Base-by-base conservation (phyloP, 2,329 filamentous ascomycete genomes). In the Talaromyces marneffei region DNA sequence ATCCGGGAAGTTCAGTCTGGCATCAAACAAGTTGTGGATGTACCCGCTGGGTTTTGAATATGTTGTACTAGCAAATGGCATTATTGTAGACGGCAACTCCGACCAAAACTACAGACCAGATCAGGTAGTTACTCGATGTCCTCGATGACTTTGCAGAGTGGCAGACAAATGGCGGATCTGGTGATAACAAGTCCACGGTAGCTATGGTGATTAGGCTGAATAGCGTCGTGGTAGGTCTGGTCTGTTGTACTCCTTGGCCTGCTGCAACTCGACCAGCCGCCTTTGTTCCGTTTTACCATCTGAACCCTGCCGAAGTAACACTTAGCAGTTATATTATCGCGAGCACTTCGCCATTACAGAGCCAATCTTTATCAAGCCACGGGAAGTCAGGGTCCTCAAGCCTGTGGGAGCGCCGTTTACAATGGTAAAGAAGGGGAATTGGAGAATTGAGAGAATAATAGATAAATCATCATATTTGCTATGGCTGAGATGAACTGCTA, bases 141-240 rank as follows among this genome's bases (percentile, higher is more conserved):
- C 46, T 74, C 0, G 70, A 69, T 16, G 67, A 65, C 1, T 68
- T 70, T 16, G 70, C 63, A 73, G n/a, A n/a, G n/a, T n/a, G 68
- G 67, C 71, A 72, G 59, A 54, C 64, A n/a, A 64, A 64, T 5
- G 67, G 61, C 18, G 46, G 7, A 25, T 64, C 59, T 0, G 29
- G 4, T 33, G 69, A 71, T 59, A 27, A 63, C 14, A 70, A 68
- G 56, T 39, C 65, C 12, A 68, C 62, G 27, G 56, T 69, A 0
- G 62, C 40, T 29, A 59, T 69, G 10, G 55, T 60, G 18, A 64
- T 69, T 12, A 53, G 61, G 6, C 60, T 69, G 9, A 62, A 69
- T 5, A 55, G 29, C 16, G 53, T 62, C 14, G 60, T 55, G 0
- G 20, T 70, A 7, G n/a, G n/a, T n/a, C n/a, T n/a, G 66, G 48